Evolutionary conservation across 2,329 filamentous ascomycete species (phyloP), one percentile per base, ranked within the genome.

Genomic region (Gnomoniopsis smithogilvyi): DNA sequence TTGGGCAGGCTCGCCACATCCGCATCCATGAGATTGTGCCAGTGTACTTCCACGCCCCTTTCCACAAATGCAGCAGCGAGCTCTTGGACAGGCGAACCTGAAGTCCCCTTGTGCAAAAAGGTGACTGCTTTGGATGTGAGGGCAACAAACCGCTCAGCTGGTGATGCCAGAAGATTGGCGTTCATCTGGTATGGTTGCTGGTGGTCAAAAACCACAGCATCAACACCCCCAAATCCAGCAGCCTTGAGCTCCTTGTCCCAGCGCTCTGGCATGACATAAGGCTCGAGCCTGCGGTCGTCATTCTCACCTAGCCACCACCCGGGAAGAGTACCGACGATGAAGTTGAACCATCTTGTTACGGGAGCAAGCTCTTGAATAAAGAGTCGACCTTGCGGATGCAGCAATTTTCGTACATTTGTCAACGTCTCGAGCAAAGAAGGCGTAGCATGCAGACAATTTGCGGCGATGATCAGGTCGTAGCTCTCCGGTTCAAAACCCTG

Each of bases 401-500:
- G 19, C 17, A 58, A 22, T 8, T 12, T 14, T 3, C 26, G 26
- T 6, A 58, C 26, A 26, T 58, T 46, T 6, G 41, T 19, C 15
- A 58, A 41, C 17, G 56, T 53, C 15, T 53, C 3, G 2, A n/a
- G n/a, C 1, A 58, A 15, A 6, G 19, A 4, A 10, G 41, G 33
- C 0, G 56, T 58, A 17, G 56, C 56, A 30, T 58, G 56, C 7
- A 58, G 38, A 1, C 52, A 49, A n/a, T 58, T 52, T 17, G 30
- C 19, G 8, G 56, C 56, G n/a, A 58, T 48, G 24, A 58, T 34
- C 10, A 58, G 17, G 58, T 71, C 70, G 57, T 72, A 71, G 3
- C 63, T 62, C 2, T 62, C 65, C 38, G 65, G 63, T n/a, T 68
- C 66, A 47, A 63, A 66, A 10, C 63, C 63, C 50, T 66, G 65